Evolutionary conservation across 257 asterid species (phyloP).

Genomic region (Mitragyna speciosa): DNA sequence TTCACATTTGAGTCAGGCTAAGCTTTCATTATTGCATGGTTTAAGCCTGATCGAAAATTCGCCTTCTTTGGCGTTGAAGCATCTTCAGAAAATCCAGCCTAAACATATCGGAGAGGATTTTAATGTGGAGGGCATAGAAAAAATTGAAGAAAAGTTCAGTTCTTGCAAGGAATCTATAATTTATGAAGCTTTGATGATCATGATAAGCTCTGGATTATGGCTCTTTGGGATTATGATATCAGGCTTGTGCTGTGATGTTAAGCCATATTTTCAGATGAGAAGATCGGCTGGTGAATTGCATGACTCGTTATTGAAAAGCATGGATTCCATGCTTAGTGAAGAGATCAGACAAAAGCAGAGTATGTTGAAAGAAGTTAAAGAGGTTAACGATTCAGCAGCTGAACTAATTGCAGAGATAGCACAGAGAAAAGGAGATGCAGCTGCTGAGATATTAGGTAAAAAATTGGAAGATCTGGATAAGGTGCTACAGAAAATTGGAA

Average conservation of each 20-base stretch:
- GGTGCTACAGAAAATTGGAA: conserved; percentile 34
- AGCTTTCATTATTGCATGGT: conserved; percentile 41
- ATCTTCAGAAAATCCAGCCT: conserved; percentile 29
- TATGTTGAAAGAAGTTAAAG: conserved; percentile 44
- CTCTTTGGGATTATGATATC: conserved; percentile 49
- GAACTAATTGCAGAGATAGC: conserved; percentile 11
- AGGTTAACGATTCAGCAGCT: conserved; percentile 39
- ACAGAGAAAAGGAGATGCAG: conserved; percentile 11
- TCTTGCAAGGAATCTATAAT: conserved; percentile 42
- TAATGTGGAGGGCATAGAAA: conserved; percentile 21
- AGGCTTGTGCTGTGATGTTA: conserved; percentile 40
- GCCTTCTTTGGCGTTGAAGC: conserved; percentile 9
- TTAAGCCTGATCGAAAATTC: conserved; percentile 33
- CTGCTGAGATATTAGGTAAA: conserved; percentile 30
- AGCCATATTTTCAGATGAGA: conserved; percentile 40
- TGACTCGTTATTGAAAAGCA: conserved; percentile 32
- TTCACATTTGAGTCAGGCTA: conserved; percentile 46
- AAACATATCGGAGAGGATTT: conserved; percentile 23
- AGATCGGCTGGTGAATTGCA: conserved; percentile 26
- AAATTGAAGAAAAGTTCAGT: conserved; percentile 27
- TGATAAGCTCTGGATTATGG: conserved; percentile 36
- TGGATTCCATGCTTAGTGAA: conserved; percentile 35
- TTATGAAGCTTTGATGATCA: conserved; percentile 35
- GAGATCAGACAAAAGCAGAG: conserved; percentile 29
- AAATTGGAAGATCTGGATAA: conserved; percentile 42